These are phyloP conservation scores for Vigna radiata DNA, from an alignment of 306 rosid genomes.

Conservation along the genomic window DNA sequence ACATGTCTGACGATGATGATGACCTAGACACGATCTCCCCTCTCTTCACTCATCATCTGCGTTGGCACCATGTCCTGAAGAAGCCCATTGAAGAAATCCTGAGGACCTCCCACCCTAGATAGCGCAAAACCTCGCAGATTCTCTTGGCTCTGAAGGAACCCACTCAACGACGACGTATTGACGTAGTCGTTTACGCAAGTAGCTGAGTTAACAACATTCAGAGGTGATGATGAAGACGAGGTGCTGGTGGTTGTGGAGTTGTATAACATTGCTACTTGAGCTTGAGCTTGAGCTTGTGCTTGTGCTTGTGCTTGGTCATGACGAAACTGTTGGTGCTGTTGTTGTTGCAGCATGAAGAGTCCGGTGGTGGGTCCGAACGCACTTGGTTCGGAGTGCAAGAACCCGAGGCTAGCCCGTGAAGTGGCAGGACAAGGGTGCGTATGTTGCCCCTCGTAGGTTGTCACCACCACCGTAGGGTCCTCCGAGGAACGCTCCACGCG, in stretches of 20 bases:
- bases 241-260: constrained; percentile 39
- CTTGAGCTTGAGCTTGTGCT: constrained; percentile 38
- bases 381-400: constrained; percentile 37
- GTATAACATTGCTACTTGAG: constrained; percentile 40
- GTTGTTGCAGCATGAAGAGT: constrained; percentile 17
- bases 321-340: constrained; percentile 38
- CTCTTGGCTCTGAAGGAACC: constrained; percentile 49
- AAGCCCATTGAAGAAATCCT: constrained; percentile 68
- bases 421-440: constrained; percentile 67
- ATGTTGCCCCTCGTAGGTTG: constrained; percentile 97
- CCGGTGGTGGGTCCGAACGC: constrained; percentile 31
- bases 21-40: constrained; percentile 20
- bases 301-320: constrained; percentile 44
- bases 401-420: constrained; percentile 54
- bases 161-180: constrained; percentile 43
- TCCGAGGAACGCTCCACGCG: constrained; percentile 82
- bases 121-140: constrained; percentile 15
- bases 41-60: constrained; percentile 55
- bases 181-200: background rate
- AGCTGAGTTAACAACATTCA: constrained; percentile 41
- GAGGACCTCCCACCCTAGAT: background rate
- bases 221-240: background rate
- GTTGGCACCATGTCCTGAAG: constrained; percentile 80
- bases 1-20: background rate
- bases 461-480: constrained; percentile 69